Evolutionary conservation across 2,329 filamentous ascomycete species (phyloP).

Genomic region (Aspergillus sp.): DNA sequence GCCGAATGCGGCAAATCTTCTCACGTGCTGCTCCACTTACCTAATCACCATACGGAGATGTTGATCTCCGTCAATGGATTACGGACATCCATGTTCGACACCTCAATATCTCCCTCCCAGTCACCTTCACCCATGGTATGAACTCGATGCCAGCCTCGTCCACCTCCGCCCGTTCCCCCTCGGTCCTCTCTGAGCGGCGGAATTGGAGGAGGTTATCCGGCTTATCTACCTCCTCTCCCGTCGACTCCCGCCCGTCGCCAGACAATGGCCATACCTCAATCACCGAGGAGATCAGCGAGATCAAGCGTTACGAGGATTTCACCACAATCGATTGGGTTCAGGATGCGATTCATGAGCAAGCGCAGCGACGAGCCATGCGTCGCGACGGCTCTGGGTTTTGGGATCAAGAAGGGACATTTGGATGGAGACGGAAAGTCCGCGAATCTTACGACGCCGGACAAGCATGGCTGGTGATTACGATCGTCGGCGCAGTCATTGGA

Average conservation of each 20-base stretch:
- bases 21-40: neutral
- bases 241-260: constrained; percentile 57
- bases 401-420: constrained; percentile 64
- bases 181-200: constrained; percentile 31
- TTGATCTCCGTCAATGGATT: neutral
- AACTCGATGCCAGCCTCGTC: constrained; percentile 37
- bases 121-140: constrained; percentile 37
- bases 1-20: neutral
- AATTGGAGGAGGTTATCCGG: constrained; percentile 48
- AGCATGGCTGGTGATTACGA: constrained; percentile 94
- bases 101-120: constrained; percentile 26
- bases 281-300: constrained; percentile 93
- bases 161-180: constrained; percentile 27
- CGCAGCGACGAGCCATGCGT: constrained; percentile 72
- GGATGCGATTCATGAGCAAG: constrained; percentile 87
- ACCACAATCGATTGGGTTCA: constrained; percentile 97
- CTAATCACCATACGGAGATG: no score
- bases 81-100: neutral
- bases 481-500: constrained; percentile 88
- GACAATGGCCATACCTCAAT: constrained; percentile 62
- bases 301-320: constrained; percentile 98
- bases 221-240: constrained; percentile 49
- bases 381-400: constrained; percentile 70
- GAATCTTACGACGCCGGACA: constrained; percentile 95
- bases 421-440: constrained; percentile 77